Evolutionary conservation across 2,329 filamentous ascomycete species (phyloP), one percentile per base, ranked within the genome.

Genomic region (Aspergillus glaucus): DNA sequence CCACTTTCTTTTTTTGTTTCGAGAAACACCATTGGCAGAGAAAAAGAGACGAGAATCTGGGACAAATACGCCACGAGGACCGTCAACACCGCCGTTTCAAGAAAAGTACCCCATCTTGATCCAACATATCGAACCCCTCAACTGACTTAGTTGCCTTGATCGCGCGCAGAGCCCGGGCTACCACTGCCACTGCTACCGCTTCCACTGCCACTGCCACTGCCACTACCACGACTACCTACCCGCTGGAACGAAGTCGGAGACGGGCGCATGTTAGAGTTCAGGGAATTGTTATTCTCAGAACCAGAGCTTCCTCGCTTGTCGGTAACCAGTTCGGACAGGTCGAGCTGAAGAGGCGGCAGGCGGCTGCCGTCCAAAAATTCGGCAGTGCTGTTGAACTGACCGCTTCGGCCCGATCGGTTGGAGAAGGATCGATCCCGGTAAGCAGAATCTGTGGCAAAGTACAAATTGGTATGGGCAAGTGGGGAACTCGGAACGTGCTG

Each of bases 181-280:
- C 63, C 67, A 50, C 62, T 69, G 44, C 67, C 68, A 46, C 66
- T 61, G 59, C 72, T 62, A 60, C 74, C 52, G 62, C 72, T 70
- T 53, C 73, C 65, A 63, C 63, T 22, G 1, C 22, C 22, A 63
- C 63, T 22, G 1, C 22, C 22, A 22, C 22, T 22, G 4, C 74
- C 75, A 54, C 76, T 78, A 44, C 71, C 74, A 51, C 74, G 72
- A 60, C 75, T 78, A 44, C 69, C 74, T 32, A 62, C 64, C 55
- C 67, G 62, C 30, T 64, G 64, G 45, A 69, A 71, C 41, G 70
- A 65, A 37, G 67, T 72, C 45, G 67, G 56, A 46, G 61, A 62
- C 15, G 63, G 64, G 49, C 63, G 66, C 43, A 62, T 59, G 54
- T 66, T 69, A 3, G 68, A 66, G 48, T 68, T 67, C 12, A 65